Conservation (phyloP, 495 filamentous ascomycete genomes). For the Recurvomyces mirabilis region DNA sequence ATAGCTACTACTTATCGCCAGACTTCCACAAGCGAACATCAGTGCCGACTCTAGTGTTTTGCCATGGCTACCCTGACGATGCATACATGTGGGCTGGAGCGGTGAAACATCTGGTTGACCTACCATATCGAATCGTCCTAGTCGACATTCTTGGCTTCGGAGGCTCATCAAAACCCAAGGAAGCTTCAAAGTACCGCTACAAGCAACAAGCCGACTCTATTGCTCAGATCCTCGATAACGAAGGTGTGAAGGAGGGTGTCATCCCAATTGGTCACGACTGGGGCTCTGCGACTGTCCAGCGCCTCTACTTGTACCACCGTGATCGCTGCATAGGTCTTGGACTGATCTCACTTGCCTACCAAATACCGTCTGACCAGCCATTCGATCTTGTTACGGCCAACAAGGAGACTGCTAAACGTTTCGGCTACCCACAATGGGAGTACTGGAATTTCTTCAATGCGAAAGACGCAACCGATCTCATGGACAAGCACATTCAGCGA, state of each 20-base stretch:
- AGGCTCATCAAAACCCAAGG: conserved; percentile 11
- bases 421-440: conserved; percentile 13
- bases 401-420: conserved; percentile 1
- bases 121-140: conserved; percentile 8
- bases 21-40: conserved; percentile 2
- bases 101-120: neutral
- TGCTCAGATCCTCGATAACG: conserved; percentile 10
- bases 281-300: conserved; percentile 11
- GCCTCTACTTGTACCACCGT: conserved; percentile 11
- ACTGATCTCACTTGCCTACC: conserved; percentile 13
- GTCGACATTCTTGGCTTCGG: conserved; percentile 17
- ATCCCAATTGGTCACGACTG: conserved; percentile 20
- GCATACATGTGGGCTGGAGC: conserved; percentile 6
- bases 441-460: conserved; percentile 19
- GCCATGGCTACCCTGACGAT: conserved; percentile 16
- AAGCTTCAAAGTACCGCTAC: conserved; percentile 1
- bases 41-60: conserved; percentile 5
- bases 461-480: conserved; percentile 1
- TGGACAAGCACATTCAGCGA: conserved; percentile 7
- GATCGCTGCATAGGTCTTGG: conserved; percentile 7
- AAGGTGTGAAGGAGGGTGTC: conserved; percentile 2
- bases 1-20: conserved; percentile 16
- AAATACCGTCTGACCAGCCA: conserved; percentile 1
- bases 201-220: conserved; percentile 11
- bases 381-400: conserved; percentile 8